Evolutionary conservation across 1,284 basidiomycete species (phyloP), one percentile per base, ranked within the genome.

Genomic region (Fomitopsis pinicola): DNA sequence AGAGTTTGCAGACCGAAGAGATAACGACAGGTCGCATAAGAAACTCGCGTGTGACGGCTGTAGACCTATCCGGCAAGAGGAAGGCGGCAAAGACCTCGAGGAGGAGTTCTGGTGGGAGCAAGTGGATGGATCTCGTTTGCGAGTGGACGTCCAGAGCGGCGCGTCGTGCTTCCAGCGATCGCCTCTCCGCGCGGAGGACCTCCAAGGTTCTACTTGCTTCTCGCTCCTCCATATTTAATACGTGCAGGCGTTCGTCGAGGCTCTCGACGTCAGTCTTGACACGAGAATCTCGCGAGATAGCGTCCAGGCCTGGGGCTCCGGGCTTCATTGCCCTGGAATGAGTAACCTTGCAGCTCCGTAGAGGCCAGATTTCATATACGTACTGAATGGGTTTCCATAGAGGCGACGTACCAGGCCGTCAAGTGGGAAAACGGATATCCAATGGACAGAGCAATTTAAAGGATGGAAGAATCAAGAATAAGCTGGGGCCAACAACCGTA

Each of bases 1-100:
- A 66, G 22, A 44, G 50, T 7, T 56, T 53, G 35, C 65, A 66
- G 15, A 66, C 60, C 46, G 62, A 62, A 9, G 63, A 62, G 14
- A 66, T 45, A 9, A 58, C 14, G 46, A 66, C 19, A 14, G 63
- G 62, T n/a, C 63, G 55, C 26, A n/a, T 19, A 36, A 42, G 52
- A 42, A 57, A 19, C 5, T 38, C 42, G 2, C 10, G 17, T 12
- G 19, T 45, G 26, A 28, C 14, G 22, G 58, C 46, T 35, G 35
- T 50, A 17, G 33, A 40, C 14, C 54, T 36, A 14, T 44, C 50
- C n/a, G 26, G 3, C 2, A 55, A 17, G 15, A 60, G 8, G 48
- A 56, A n/a, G 36, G 6, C 12, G 15, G 4, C 8, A 48, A 63
- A 63, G 9, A 63, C 55, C 5, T 60, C n/a, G 12, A 60, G 28